Conservation (phyloP, 495 filamentous ascomycete species). For the Apodospora peruviana region DNA sequence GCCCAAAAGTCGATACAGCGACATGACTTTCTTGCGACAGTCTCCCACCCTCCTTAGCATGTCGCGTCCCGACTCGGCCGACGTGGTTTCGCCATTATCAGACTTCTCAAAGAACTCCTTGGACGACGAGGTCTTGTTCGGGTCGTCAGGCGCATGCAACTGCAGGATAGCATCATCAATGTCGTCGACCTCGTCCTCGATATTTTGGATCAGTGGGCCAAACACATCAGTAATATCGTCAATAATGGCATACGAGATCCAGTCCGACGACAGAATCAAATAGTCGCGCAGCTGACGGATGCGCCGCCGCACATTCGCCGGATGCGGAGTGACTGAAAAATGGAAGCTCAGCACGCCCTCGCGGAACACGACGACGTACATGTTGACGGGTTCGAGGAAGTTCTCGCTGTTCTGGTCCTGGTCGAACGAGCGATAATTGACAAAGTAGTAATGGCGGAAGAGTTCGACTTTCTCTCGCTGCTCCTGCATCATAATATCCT, state of each 20-base stretch:
- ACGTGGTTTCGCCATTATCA: slow-evolving; percentile 31
- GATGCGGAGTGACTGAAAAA: slow-evolving; percentile 87
- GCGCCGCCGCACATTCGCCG: slow-evolving; percentile 87
- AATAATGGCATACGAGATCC: slow-evolving; percentile 97
- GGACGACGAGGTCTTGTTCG: slow-evolving; percentile 26
- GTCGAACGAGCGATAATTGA: slow-evolving; percentile 96
- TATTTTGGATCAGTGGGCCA: slow-evolving; percentile 79
- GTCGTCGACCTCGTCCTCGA: slow-evolving; percentile 83
- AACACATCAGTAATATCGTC: slow-evolving; percentile 98
- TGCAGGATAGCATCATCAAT: slow-evolving; percentile 79
- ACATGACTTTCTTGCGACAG: slow-evolving; percentile 95
- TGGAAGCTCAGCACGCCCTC: slow-evolving; percentile 95
- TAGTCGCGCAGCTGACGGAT: slow-evolving; percentile 94
- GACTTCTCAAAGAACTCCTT: slow-evolving; percentile 35
- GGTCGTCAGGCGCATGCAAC: slow-evolving; percentile 56
- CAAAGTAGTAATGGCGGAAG: slow-evolving; percentile 95
- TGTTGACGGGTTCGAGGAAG: slow-evolving; percentile 91
- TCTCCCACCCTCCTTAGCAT: slow-evolving; percentile 89
- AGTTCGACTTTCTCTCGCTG: slow-evolving; percentile 96
- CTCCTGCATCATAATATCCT: slow-evolving; percentile 97
- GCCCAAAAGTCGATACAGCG: slow-evolving; percentile 80
- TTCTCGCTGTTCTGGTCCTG: slow-evolving; percentile 83
- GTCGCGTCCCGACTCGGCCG: slow-evolving; percentile 59
- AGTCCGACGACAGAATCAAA: slow-evolving; percentile 85
- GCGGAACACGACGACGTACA: slow-evolving; percentile 95